A percentile compares a stretch with the other conserved stretches of the same genome.
phyloP scores from a whole-genome alignment of 2,329 filamentous ascomycete species.

The Pyrenophora tritici-repentis region DNA sequence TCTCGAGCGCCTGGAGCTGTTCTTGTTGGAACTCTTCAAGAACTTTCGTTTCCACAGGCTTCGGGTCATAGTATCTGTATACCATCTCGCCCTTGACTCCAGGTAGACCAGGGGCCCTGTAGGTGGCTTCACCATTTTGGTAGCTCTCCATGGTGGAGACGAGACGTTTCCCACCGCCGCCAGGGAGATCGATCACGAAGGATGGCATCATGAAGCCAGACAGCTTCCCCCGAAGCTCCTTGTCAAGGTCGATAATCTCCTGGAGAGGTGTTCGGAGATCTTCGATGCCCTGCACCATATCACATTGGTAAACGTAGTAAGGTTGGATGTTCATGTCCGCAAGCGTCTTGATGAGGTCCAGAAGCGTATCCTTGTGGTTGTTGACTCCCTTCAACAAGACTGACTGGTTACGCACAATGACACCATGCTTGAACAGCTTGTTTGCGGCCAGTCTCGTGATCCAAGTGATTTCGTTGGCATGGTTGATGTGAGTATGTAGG shows the following conservation, averaged over 20 bases:
- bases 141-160: conserved; percentile 61
- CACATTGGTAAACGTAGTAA: conserved; percentile 70
- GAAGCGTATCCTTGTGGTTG: conserved; percentile 60
- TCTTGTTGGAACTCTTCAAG: conserved; percentile 13
- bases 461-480: conserved; percentile 67
- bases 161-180: conserved; percentile 66
- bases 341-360: conserved; percentile 58
- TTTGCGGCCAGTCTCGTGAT: conserved; percentile 59
- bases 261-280: conserved; percentile 66
- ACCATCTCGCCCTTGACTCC: conserved; percentile 45
- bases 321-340: conserved; percentile 63
- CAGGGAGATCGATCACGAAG: conserved; percentile 68
- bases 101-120: conserved; percentile 60
- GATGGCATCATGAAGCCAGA: conserved; percentile 67
- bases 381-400: conserved; percentile 66
- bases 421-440: conserved; percentile 56
- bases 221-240: conserved; percentile 62
- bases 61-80: conserved; percentile 65
- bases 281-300: conserved; percentile 65
- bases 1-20: conserved; percentile 14
- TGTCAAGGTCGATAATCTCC: conserved; percentile 63
- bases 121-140: conserved; percentile 61
- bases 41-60: conserved; percentile 11
- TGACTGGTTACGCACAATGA: conserved; percentile 65
- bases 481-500: conserved; percentile 69